phyloP scores from a whole-genome alignment of 768 basidiomycete genomes.

The Termitomyces sp. region DNA sequence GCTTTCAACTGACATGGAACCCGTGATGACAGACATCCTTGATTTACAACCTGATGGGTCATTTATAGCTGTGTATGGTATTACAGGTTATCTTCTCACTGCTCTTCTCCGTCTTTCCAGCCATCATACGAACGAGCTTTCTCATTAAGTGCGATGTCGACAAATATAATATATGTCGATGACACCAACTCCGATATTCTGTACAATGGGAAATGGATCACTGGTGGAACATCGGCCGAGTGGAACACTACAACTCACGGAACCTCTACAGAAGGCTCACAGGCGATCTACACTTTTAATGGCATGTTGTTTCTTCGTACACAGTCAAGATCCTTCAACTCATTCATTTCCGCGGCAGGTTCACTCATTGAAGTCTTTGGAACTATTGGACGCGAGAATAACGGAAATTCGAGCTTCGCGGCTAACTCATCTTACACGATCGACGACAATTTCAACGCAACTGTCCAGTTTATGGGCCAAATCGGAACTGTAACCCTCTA shows the following conservation, averaged over 20 bases:
- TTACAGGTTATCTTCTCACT: neutral
- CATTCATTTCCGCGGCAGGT: neutral
- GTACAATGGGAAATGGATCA: neutral
- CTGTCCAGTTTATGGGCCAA: neutral
- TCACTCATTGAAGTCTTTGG: conserved; percentile 12
- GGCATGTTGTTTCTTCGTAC: neutral
- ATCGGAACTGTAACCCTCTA: neutral
- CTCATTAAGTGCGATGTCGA: conserved; percentile 14
- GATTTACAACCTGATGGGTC: neutral
- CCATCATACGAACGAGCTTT: neutral
- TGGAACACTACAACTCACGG: conserved; percentile 5
- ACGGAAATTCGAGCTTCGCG: conserved; percentile 3
- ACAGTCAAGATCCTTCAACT: neutral
- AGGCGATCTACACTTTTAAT: conserved; percentile 1
- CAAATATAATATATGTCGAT: conserved; percentile 8
- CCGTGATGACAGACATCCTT: neutral
- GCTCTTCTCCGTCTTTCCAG: neutral
- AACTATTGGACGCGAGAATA: conserved; percentile 7
- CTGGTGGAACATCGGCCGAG: conserved; percentile 1
- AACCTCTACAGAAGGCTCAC: conserved; percentile 3
- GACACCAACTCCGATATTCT: conserved; percentile 1
- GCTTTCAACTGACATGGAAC: neutral
- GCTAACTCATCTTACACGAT: conserved; percentile 4
- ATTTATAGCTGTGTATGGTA: neutral
- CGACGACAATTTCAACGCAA: neutral